A percentile compares a stretch with the other conserved stretches of the same genome.
Conservation (phyloP, 202 grass and related monocot genomes). For the Brachypodium distachyon region DNA sequence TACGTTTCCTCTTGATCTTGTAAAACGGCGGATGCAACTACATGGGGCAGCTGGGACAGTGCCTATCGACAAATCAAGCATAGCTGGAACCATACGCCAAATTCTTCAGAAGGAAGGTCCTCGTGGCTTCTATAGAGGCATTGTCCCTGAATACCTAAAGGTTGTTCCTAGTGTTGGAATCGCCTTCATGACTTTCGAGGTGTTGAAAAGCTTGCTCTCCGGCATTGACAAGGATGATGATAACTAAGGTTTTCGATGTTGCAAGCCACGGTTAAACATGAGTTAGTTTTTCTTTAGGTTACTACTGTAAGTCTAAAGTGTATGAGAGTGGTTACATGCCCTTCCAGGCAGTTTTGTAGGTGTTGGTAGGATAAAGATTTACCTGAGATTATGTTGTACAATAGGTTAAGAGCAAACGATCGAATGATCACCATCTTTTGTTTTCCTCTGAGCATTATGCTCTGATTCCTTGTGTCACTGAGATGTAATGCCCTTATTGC, state of each 20-base stretch:
- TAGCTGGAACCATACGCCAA: conserved; percentile 34
- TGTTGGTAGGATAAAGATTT: conserved; percentile 37
- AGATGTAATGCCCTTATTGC: conserved; percentile 1
- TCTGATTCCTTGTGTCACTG: conserved; percentile 9
- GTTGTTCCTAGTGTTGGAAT: conserved; percentile 75
- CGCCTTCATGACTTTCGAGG: conserved; percentile 70
- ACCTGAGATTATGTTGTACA: conserved; percentile 24
- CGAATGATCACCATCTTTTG: not conserved
- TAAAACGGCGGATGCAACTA: conserved; percentile 64
- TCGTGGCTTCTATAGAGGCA: conserved; percentile 65
- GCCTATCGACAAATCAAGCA: conserved; percentile 33
- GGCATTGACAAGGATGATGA: conserved; percentile 5
- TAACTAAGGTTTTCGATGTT: conserved; percentile 8
- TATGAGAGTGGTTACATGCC: conserved; percentile 25
- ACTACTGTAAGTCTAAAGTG: not conserved
- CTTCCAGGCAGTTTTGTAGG: conserved; percentile 43
- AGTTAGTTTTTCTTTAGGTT: conserved; percentile 25
- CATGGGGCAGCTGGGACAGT: conserved; percentile 45
- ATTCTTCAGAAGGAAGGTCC: conserved; percentile 54
- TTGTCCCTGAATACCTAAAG: conserved; percentile 62
- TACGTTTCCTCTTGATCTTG: conserved; percentile 74
- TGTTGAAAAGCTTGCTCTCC: conserved; percentile 44
- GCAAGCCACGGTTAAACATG: not conserved
- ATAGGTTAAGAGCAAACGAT: conserved; percentile 13
- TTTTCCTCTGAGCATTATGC: conserved; percentile 1